phyloP scores from a whole-genome alignment of 169 alveolate genomes.

The Miamiensis avidus region DNA sequence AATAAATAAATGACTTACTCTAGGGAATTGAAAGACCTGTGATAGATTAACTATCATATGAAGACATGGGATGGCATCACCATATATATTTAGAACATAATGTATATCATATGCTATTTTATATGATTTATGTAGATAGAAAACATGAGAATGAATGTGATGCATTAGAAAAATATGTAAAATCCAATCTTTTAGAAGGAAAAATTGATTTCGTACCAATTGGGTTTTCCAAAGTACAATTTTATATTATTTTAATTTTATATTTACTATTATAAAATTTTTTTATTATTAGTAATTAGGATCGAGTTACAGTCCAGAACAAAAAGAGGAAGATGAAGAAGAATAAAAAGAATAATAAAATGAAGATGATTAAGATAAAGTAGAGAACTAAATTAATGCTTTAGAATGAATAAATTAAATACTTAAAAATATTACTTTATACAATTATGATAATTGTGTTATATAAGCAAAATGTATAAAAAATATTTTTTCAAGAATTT shows the following conservation, averaged over 20 bases:
- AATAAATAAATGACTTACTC: neutral
- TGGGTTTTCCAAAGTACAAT: neutral
- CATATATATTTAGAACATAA: constrained; percentile 49
- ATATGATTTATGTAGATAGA: constrained; percentile 32
- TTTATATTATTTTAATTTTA: too few species aligned
- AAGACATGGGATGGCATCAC: constrained; percentile 37
- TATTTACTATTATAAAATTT: neutral
- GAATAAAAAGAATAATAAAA: neutral
- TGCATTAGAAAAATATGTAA: constrained; percentile 41
- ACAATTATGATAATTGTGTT: too few species aligned
- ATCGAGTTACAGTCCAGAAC: neutral
- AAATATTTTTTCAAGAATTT: too few species aligned
- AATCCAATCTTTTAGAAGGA: constrained; percentile 19
- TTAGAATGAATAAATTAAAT: too few species aligned
- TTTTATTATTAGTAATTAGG: neutral
- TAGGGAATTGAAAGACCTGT: neutral
- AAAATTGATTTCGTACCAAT: constrained; percentile 36
- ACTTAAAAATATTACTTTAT: too few species aligned
- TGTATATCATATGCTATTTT: constrained; percentile 40
- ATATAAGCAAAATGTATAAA: neutral
- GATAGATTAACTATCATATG: constrained; percentile 3
- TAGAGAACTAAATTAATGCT: too few species aligned
- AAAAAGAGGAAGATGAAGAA: neutral
- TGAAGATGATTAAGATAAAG: neutral
- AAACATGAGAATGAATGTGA: constrained; percentile 43